These are phyloP conservation scores for Picocystis salinarum DNA, from an alignment of 139 green algal genomes.

Conservation along the genomic window DNA sequence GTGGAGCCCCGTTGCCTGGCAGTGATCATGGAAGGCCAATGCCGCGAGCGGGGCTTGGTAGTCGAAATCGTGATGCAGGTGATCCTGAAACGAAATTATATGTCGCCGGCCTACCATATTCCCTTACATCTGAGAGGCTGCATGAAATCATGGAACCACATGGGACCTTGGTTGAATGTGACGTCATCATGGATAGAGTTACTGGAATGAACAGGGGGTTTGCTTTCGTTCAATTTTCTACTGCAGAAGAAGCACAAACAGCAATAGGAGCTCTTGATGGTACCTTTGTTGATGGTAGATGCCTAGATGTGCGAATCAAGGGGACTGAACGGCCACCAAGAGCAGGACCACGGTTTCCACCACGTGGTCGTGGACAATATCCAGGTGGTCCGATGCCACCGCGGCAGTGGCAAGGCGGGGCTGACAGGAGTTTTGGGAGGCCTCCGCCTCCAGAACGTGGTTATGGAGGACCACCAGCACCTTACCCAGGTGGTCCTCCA, in stretches of 20 bases:
- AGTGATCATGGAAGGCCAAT: neutral
- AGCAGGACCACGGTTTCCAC: no score
- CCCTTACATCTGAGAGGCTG: constrained; percentile 32
- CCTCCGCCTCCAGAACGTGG: neutral
- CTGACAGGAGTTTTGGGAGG: no score
- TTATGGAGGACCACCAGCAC: neutral
- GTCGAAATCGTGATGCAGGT: neutral
- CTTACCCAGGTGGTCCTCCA: neutral
- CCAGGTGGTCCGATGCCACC: neutral
- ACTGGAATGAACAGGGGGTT: constrained; percentile 37
- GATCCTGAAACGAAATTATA: constrained; percentile 41
- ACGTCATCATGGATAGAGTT: constrained; percentile 34
- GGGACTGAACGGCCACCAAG: neutral
- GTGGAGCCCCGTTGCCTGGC: constrained; percentile 18
- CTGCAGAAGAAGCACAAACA: constrained; percentile 24
- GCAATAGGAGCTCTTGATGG: constrained; percentile 21
- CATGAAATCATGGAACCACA: constrained; percentile 49
- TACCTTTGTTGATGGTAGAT: neutral
- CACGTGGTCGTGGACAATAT: no score
- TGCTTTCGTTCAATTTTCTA: constrained; percentile 72
- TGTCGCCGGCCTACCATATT: constrained; percentile 53
- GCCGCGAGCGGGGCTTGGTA: constrained; percentile 1
- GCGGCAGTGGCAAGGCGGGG: neutral
- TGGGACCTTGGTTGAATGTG: constrained; percentile 34
- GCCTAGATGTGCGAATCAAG: neutral